phyloP scores from a whole-genome alignment of 1,284 basidiomycete genomes.

The Ceratorhiza oryzae-sativae region DNA sequence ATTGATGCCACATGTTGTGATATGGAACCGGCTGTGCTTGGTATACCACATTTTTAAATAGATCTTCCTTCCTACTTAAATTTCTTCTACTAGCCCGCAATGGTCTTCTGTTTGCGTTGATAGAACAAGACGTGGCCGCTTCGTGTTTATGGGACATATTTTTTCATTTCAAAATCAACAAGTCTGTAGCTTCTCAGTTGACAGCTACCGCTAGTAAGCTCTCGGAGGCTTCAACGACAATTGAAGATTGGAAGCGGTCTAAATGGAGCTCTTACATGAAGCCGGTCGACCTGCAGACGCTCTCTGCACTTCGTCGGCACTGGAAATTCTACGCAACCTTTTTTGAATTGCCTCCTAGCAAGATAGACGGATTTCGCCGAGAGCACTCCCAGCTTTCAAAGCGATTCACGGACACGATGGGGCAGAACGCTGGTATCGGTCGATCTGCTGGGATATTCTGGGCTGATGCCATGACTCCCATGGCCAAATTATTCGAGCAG shows the following conservation, averaged over 20 bases:
- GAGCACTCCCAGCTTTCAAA: slow-evolving; percentile 41
- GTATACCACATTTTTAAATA: slow-evolving; percentile 48
- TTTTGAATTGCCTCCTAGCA: slow-evolving; percentile 40
- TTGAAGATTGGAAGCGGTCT: slow-evolving; percentile 56
- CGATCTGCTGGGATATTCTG: slow-evolving; percentile 56
- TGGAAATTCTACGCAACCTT: slow-evolving; percentile 55
- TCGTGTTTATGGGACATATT: slow-evolving; percentile 62
- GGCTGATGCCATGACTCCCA: slow-evolving; percentile 43
- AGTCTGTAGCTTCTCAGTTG: slow-evolving; percentile 53
- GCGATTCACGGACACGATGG: slow-evolving; percentile 1
- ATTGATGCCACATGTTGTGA: slow-evolving; percentile 70
- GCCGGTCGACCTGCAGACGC: slow-evolving; percentile 54
- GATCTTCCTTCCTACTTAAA: too few species aligned
- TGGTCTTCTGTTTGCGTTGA: slow-evolving; percentile 50
- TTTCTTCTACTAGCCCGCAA: slow-evolving; percentile 55
- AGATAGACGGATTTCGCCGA: not conserved
- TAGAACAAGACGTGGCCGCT: slow-evolving; percentile 50
- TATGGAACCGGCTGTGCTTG: slow-evolving; percentile 63
- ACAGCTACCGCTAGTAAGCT: slow-evolving; percentile 58
- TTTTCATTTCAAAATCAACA: slow-evolving; percentile 62
- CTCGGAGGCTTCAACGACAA: slow-evolving; percentile 49
- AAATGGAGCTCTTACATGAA: slow-evolving; percentile 54
- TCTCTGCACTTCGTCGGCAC: slow-evolving; percentile 55
- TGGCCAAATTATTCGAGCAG: slow-evolving; percentile 47
- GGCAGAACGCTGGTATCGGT: slow-evolving; percentile 17